A percentile compares a stretch with the other conserved stretches of the same genome.
phyloP scores from a whole-genome alignment of 495 filamentous ascomycete species.

The Neurospora intermedia region DNA sequence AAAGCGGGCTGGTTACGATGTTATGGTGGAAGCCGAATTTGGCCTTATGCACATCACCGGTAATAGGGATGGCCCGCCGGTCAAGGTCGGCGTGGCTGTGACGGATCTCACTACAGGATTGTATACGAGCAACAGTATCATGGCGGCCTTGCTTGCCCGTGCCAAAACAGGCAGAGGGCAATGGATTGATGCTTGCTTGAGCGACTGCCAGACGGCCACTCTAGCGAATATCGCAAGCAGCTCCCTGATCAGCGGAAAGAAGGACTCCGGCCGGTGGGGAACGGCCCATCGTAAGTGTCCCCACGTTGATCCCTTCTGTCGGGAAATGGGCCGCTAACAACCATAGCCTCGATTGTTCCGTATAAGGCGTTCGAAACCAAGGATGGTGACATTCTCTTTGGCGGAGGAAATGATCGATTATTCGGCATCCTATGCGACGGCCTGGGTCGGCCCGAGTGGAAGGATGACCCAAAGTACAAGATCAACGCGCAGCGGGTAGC shows the following conservation, averaged over 20 bases:
- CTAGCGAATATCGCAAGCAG: constrained; percentile 89
- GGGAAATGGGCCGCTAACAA: constrained; percentile 8
- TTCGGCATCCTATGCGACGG: constrained; percentile 78
- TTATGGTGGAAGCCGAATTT: constrained; percentile 98
- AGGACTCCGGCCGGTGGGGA: constrained; percentile 83
- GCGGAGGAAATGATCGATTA: constrained; percentile 86
- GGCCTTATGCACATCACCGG: constrained; percentile 98
- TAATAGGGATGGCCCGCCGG: constrained; percentile 73
- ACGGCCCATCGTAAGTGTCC: constrained; percentile 79
- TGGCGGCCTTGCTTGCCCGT: constrained; percentile 78
- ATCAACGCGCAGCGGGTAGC: constrained; percentile 77
- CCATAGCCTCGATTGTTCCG: constrained; percentile 81
- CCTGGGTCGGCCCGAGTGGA: constrained; percentile 71
- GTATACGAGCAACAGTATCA: constrained; percentile 95
- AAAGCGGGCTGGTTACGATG: constrained; percentile 86
- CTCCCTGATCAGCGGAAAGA: constrained; percentile 76
- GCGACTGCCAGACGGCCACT: constrained; percentile 90
- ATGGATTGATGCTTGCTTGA: constrained; percentile 83
- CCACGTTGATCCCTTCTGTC: neutral
- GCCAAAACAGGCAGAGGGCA: constrained; percentile 52
- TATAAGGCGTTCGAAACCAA: constrained; percentile 87
- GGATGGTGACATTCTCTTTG: constrained; percentile 85
- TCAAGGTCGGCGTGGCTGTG: constrained; percentile 95
- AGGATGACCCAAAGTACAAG: constrained; percentile 58
- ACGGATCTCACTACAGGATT: constrained; percentile 92